Base-by-base conservation (phyloP, 768 basidiomycete genomes). In the Russula ochroleuca region DNA sequence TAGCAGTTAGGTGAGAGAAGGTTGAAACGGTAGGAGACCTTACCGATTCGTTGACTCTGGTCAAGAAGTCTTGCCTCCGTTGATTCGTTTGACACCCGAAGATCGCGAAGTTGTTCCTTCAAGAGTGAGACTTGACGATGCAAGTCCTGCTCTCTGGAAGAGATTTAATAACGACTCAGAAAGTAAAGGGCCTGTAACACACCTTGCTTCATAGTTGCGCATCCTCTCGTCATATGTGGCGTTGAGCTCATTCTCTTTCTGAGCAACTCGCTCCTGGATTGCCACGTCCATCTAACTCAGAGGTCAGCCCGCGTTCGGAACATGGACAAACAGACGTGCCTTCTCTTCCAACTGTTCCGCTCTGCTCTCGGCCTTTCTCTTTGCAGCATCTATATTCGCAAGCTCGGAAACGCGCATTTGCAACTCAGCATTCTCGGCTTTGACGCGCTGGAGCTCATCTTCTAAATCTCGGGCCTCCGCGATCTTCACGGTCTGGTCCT, bases 161-260 rank as follows among this genome's bases (percentile, higher is more conserved):
- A 48, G 47, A n/a, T n/a, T 59, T 40, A 59, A 51, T 21, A 51
- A 37, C 11, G 8, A 50, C 14, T 23, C 47, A 2, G 15, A 50
- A 48, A 21, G 37, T 9, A 15, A 59, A 31, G 41, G 10, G 7
- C 14, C 25, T 3, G 28, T 41, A 10, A 74, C 85, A 33, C 68
- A 94, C 94, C 96, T 83, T 71, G 96, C 96, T 74, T 95, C 94
- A 69, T 96, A 98, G 74, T 98, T 99, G 56, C 92, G 81, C 72
- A 99, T 80, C 68, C 88, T 88, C 76, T 99, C 97, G 70, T 99
- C 97, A 68, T 97, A 98, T 6, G 92, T 94, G 17, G 96, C 97
- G 68, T 96, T 92, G 21, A 98, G 79, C 76, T 98, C 97, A 61
- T 95, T 96, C 78, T 98, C 93, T 76, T 98, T 98, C 74, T 92